Conservation (phyloP, 2,329 filamentous ascomycete genomes). For the Cytospora mali region DNA sequence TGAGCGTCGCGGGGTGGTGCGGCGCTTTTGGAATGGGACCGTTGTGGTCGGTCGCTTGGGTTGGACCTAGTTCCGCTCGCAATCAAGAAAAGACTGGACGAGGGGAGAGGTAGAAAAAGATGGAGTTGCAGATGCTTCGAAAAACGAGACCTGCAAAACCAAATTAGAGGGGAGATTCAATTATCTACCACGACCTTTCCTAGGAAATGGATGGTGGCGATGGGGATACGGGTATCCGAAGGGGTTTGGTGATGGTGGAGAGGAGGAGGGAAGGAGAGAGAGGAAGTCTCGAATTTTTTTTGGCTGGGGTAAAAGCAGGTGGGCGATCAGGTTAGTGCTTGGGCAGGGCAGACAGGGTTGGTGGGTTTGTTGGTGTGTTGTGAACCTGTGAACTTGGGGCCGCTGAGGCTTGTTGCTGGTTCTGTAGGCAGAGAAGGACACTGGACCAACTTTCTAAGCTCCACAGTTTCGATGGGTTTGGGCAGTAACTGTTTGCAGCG, state of each 20-base stretch:
- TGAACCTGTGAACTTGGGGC: conserved; percentile 1
- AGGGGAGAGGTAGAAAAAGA: conserved; percentile 14
- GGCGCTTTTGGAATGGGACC: conserved; percentile 10
- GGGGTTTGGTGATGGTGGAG: conserved; percentile 20
- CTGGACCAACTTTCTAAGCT: neutral
- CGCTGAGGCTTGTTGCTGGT: neutral
- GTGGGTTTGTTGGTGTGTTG: conserved; percentile 5
- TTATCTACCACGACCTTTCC: conserved; percentile 28
- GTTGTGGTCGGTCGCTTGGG: conserved; percentile 17
- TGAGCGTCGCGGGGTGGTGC: conserved; percentile 14
- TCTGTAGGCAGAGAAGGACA: conserved; percentile 1
- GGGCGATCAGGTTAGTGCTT: conserved; percentile 21
- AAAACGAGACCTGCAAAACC: conserved; percentile 25
- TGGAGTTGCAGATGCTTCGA: conserved; percentile 23
- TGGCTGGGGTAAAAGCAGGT: conserved; percentile 21
- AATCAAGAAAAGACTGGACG: conserved; percentile 15
- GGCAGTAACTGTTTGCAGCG: neutral
- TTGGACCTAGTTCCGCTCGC: conserved; percentile 22
- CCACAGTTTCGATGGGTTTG: neutral
- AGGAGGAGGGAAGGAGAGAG: conserved; percentile 17
- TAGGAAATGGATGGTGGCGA: conserved; percentile 28
- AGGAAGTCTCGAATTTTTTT: conserved; percentile 27
- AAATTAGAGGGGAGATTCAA: conserved; percentile 22
- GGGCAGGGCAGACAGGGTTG: conserved; percentile 22
- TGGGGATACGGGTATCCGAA: conserved; percentile 26